Conservation (phyloP, 306 rosid species). For the Cucumis sativus region Cucumber_9930_V3 NC_026657.2:31823501-31824000, state of each 20-base stretch:
- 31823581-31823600: slow-evolving; percentile 76
- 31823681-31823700: slow-evolving; percentile 86
- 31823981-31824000: neutral
- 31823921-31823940: neutral
- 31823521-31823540: neutral
- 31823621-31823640: slow-evolving; percentile 80
- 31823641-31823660: slow-evolving; percentile 52
- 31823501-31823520: neutral
- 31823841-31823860: slow-evolving; percentile 16
- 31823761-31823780: slow-evolving; percentile 10
- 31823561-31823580: neutral
- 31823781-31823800: neutral
- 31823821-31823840: slow-evolving; percentile 12
- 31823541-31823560: neutral
- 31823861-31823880: slow-evolving; percentile 6
- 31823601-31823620: slow-evolving; percentile 68
- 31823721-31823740: slow-evolving; percentile 74
- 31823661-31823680: slow-evolving; percentile 64
- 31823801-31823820: slow-evolving; percentile 9
- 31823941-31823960: slow-evolving; percentile 4
- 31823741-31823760: slow-evolving; percentile 53
- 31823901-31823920: neutral
- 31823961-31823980: neutral
- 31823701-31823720: slow-evolving; percentile 53
- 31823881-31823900: neutral